Percentiles rank a stretch among this genome's conserved stretches.
Evolutionary conservation across 495 filamentous ascomycete species (phyloP).

Genomic region (Aspergillus indologenus): DNA sequence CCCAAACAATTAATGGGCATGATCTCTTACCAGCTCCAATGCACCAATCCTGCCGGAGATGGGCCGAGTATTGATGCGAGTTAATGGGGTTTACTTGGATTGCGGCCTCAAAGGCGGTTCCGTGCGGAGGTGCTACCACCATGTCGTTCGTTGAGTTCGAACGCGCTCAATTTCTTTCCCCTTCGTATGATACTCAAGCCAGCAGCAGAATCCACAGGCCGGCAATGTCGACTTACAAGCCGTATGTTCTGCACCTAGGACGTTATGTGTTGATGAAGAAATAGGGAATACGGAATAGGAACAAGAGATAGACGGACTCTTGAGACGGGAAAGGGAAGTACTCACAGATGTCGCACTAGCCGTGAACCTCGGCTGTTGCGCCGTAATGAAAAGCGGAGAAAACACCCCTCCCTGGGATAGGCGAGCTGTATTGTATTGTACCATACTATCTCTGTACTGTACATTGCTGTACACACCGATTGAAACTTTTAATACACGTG

Average conservation of each 20-base stretch:
- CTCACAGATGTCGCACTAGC: too few relatives aligned
- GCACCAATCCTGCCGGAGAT: slow-evolving; percentile 62
- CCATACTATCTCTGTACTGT: too few relatives aligned
- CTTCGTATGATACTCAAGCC: background rate
- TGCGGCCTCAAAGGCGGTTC: slow-evolving; percentile 54
- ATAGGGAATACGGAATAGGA: too few relatives aligned
- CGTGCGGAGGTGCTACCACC: slow-evolving; percentile 17
- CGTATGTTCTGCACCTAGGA: background rate
- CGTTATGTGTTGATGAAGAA: too few relatives aligned
- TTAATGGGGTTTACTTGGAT: slow-evolving; percentile 52
- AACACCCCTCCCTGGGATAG: too few relatives aligned
- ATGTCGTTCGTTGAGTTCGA: background rate
- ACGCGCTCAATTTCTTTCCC: background rate
- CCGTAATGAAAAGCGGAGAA: too few relatives aligned
- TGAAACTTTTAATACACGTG: background rate
- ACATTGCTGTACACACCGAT: too few relatives aligned
- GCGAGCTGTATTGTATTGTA: too few relatives aligned
- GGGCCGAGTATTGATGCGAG: slow-evolving; percentile 57
- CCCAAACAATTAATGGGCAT: background rate
- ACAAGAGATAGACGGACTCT: background rate
- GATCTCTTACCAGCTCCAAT: slow-evolving; percentile 60
- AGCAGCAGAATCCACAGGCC: background rate
- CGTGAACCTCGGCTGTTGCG: too few relatives aligned
- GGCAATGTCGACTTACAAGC: background rate
- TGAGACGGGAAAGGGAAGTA: background rate